A percentile compares a stretch with the other conserved stretches of the same genome.
These are phyloP conservation scores for Metschnikowia drakensbergensis DNA, from an alignment of 805 yeast species.

Conservation along the genomic window DNA sequence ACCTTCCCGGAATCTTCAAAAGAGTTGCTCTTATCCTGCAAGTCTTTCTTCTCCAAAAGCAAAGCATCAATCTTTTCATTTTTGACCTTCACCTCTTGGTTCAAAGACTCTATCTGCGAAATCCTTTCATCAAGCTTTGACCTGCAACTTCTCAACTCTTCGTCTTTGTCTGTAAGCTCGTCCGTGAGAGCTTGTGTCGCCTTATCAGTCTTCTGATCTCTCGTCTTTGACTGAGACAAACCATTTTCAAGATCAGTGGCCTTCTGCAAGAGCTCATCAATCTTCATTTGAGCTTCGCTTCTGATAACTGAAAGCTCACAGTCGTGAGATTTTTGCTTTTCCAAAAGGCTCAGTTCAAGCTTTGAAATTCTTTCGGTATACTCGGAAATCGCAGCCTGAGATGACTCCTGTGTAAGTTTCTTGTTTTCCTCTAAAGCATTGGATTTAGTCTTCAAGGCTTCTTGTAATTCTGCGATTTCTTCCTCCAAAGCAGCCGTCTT, in stretches of 20 bases:
- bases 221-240: background rate
- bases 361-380: conserved; percentile 12
- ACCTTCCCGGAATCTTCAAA: background rate
- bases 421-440: conserved; percentile 45
- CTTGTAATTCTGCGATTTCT: conserved; percentile 7
- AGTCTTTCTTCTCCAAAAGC: background rate
- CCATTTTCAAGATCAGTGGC: conserved; percentile 3
- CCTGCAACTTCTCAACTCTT: conserved; percentile 3
- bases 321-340: conserved; percentile 11
- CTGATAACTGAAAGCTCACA: conserved; percentile 6
- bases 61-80: conserved; percentile 5
- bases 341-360: conserved; percentile 11
- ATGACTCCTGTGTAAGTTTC: conserved; percentile 42
- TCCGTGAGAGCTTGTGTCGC: background rate
- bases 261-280: conserved; percentile 4
- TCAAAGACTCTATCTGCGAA: conserved; percentile 2
- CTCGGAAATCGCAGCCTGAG: conserved; percentile 41
- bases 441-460: conserved; percentile 1
- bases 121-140: conserved; percentile 2
- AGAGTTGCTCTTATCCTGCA: background rate
- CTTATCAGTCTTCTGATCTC: background rate
- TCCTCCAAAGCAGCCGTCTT: conserved; percentile 6
- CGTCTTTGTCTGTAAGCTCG: background rate
- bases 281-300: conserved; percentile 5
- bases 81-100: background rate